Conservation (phyloP, 148 eudicot genomes). For the Vaccinium darrowii region DNA sequence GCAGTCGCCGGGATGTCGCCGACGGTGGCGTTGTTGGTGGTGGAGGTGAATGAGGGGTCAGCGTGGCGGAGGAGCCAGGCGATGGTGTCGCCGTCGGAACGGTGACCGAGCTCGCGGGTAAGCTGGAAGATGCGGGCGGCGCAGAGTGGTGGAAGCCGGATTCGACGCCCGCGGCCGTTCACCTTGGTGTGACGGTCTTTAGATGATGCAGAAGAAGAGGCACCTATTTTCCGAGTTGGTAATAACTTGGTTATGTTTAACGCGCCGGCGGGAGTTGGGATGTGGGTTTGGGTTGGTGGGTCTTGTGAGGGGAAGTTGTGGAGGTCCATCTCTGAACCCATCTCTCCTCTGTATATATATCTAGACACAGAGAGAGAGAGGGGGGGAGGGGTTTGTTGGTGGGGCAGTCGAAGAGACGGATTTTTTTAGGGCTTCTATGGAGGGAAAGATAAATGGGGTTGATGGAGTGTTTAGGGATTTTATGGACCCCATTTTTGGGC, state of each 20-base stretch:
- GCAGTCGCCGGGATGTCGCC: slow-evolving; percentile 24
- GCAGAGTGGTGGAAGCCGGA: slow-evolving; percentile 26
- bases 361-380: background rate
- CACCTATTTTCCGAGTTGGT: background rate
- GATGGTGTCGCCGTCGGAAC: slow-evolving; percentile 28
- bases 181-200: slow-evolving; percentile 28
- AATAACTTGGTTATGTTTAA: background rate
- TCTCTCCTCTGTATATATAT: background rate
- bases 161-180: slow-evolving; percentile 27
- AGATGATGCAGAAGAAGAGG: background rate
- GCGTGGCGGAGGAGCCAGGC: slow-evolving; percentile 51
- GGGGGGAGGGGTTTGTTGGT: background rate
- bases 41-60: slow-evolving; percentile 35
- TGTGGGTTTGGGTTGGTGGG: background rate
- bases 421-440: background rate
- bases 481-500: background rate
- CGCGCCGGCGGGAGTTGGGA: background rate
- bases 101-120: slow-evolving; percentile 30
- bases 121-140: slow-evolving; percentile 36
- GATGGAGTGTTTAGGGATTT: background rate
- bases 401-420: background rate
- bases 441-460: background rate
- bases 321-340: slow-evolving; percentile 7
- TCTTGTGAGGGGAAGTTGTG: background rate
- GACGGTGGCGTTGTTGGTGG: slow-evolving; percentile 18